phyloP scores from a whole-genome alignment of 805 yeast genomes.

The Candida broadrunensis region DNA sequence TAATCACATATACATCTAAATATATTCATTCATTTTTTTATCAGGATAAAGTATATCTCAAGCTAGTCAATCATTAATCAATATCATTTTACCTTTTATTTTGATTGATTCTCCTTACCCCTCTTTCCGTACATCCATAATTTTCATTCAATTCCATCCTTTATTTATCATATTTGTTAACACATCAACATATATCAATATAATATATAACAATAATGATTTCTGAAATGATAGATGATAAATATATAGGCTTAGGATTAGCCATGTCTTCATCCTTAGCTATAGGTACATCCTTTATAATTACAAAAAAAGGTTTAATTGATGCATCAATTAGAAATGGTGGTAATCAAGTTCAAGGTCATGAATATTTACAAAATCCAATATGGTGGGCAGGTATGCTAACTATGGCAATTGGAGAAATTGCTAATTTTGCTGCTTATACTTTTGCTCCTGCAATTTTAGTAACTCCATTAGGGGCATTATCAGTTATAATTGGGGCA shows the following conservation, averaged over 20 bases:
- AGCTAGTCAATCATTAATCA: too few relatives aligned
- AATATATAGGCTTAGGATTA: conserved; percentile 82
- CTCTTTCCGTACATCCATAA: too few relatives aligned
- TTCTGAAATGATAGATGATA: conserved; percentile 59
- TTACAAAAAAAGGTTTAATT: conserved; percentile 82
- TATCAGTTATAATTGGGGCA: conserved; percentile 88
- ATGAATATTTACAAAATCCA: conserved; percentile 75
- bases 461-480: conserved; percentile 90
- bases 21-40: too few relatives aligned
- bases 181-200: too few relatives aligned
- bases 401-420: conserved; percentile 87
- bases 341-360: conserved; percentile 63
- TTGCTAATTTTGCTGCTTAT: conserved; percentile 92
- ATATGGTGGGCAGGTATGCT: conserved; percentile 94
- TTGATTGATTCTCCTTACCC: too few relatives aligned
- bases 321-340: conserved; percentile 65
- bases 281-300: conserved; percentile 85
- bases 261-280: conserved; percentile 88
- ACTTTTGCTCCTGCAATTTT: conserved; percentile 93
- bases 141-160: too few relatives aligned
- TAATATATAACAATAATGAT: too few relatives aligned
- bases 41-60: too few relatives aligned
- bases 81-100: too few relatives aligned
- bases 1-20: too few relatives aligned
- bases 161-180: too few relatives aligned